These are phyloP conservation scores for Conoideocrella luteorostrata DNA, from an alignment of 2,329 filamentous ascomycete genomes.

Conservation along the genomic window DNA sequence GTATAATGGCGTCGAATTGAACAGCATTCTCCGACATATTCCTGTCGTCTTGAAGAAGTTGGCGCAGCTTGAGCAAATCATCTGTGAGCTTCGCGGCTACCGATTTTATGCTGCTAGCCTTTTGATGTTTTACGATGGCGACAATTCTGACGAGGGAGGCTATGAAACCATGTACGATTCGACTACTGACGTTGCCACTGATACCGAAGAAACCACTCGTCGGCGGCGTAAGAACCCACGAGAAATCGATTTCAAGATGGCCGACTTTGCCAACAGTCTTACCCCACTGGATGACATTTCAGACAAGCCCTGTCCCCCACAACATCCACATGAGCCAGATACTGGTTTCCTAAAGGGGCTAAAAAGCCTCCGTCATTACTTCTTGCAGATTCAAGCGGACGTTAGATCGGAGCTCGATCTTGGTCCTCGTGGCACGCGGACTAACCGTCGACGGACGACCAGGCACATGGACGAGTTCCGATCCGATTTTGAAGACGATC, in stretches of 20 bases:
- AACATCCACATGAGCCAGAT: conserved; percentile 74
- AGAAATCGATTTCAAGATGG: conserved; percentile 89
- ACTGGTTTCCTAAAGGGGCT: conserved; percentile 84
- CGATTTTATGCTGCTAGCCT: conserved; percentile 93
- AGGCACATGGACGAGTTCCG: conserved; percentile 16
- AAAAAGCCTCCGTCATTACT: conserved; percentile 72
- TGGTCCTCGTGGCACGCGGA: conserved; percentile 22
- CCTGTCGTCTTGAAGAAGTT: conserved; percentile 82
- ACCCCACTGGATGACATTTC: conserved; percentile 71
- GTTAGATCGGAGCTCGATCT: conserved; percentile 50
- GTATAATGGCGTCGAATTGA: conserved; percentile 78
- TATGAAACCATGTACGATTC: conserved; percentile 50
- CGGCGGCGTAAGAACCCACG: conserved; percentile 43
- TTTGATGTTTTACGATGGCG: conserved; percentile 94
- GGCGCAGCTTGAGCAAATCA: conserved; percentile 73
- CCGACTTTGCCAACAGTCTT: conserved; percentile 96
- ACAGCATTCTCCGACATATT: conserved; percentile 78
- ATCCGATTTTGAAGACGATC: conserved; percentile 23
- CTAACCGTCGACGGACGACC: conserved; percentile 12
- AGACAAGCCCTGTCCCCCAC: conserved; percentile 68
- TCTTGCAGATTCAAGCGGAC: conserved; percentile 79
- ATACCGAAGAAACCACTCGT: conserved; percentile 48
- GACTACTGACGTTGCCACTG: conserved; percentile 51
- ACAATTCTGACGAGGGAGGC: conserved; percentile 42
- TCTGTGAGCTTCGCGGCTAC: conserved; percentile 73